phyloP scores from a whole-genome alignment of 2,329 filamentous ascomycete genomes.

The Cladophialophora yegresii region DNA sequence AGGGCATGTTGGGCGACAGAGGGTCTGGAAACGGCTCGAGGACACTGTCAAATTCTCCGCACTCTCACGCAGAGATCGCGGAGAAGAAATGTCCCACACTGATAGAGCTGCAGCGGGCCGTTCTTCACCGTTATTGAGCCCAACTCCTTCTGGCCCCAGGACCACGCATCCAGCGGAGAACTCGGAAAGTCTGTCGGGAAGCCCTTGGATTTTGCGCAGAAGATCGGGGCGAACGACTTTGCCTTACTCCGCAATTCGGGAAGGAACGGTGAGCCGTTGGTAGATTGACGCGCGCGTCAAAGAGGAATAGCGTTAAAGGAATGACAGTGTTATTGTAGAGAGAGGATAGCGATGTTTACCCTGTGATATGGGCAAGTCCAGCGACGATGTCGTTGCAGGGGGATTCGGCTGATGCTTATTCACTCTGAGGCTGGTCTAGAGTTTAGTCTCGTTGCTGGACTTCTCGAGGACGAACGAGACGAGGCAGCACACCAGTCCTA shows the following conservation, averaged over 20 bases:
- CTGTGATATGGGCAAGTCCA: neutral
- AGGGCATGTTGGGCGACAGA: slow-evolving; percentile 65
- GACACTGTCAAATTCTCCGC: slow-evolving; percentile 22
- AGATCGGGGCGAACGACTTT: slow-evolving; percentile 11
- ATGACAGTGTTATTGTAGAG: neutral
- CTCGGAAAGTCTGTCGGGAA: neutral
- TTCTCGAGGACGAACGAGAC: neutral
- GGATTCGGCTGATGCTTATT: neutral
- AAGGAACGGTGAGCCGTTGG: slow-evolving; percentile 27
- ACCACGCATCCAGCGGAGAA: neutral
- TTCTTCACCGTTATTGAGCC: slow-evolving; percentile 4
- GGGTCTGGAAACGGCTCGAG: slow-evolving; percentile 4
- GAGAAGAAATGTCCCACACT: slow-evolving; percentile 23
- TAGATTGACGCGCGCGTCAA: slow-evolving; percentile 4
- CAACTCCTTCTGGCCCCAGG: slow-evolving; percentile 16
- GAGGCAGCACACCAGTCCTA: neutral
- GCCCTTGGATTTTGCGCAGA: slow-evolving; percentile 5
- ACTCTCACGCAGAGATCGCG: slow-evolving; percentile 25
- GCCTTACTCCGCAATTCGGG: slow-evolving; percentile 22
- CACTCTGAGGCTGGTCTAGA: neutral
- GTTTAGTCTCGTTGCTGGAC: neutral
- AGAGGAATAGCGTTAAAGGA: slow-evolving; percentile 3
- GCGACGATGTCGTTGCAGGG: slow-evolving; percentile 1
- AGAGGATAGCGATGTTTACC: neutral
- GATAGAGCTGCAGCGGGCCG: slow-evolving; percentile 1